Percentiles rank a stretch among this genome's conserved stretches.
Conservation (phyloP, 2,329 filamentous ascomycete genomes). For the Hymenoscyphus fructigenus region DNA sequence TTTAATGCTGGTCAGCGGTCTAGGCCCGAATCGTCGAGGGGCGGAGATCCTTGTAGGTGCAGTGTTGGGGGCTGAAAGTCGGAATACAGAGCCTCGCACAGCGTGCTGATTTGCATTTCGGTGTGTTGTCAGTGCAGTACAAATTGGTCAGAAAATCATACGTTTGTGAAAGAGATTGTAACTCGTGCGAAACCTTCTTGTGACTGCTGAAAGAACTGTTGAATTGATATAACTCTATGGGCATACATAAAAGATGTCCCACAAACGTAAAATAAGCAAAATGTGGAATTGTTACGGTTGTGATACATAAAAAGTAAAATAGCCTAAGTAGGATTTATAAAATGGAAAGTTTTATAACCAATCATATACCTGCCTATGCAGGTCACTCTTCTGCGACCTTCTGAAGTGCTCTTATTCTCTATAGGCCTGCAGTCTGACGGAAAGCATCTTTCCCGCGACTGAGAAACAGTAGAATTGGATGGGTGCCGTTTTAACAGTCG, state of each 20-base stretch:
- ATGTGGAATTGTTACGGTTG: background rate
- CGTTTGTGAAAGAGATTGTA: background rate
- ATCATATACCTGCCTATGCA: background rate
- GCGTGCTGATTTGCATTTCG: background rate
- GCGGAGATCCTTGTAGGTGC: constrained; percentile 8
- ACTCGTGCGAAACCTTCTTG: background rate
- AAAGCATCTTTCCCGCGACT: background rate
- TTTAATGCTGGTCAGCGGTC: background rate
- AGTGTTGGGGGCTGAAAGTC: background rate
- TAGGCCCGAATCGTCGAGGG: constrained; percentile 5
- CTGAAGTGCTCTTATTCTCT: background rate
- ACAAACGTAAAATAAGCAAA: background rate
- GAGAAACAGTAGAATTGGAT: background rate
- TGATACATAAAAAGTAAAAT: background rate
- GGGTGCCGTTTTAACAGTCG: background rate
- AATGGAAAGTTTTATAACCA: background rate
- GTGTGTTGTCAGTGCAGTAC: background rate
- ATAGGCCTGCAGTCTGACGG: background rate
- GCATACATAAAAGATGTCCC: too few species aligned
- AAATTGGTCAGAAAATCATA: background rate
- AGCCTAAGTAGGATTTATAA: background rate
- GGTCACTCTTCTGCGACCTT: background rate
- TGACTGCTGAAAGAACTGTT: too few species aligned
- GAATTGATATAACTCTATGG: too few species aligned
- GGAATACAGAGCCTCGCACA: constrained; percentile 4